Evolutionary conservation across 768 basidiomycete genomes (phyloP).

Genomic region (Paxillus ammoniavirescens): DNA sequence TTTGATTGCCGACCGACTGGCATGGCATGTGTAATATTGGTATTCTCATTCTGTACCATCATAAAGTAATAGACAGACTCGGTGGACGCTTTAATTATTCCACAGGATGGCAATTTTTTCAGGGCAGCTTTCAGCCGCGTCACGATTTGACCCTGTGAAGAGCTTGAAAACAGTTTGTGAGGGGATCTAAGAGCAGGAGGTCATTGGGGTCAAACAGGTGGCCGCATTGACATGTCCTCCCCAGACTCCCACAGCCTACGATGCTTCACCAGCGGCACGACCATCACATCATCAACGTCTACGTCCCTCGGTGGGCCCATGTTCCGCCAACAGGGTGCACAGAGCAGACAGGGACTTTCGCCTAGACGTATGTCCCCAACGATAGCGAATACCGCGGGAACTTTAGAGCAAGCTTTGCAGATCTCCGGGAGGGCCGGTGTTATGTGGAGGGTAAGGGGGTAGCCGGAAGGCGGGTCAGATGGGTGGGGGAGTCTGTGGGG

Average conservation of each 20-base stretch:
- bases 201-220: no score
- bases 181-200: no score
- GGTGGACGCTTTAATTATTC: background rate
- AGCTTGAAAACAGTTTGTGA: no score
- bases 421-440: slow-evolving; percentile 59
- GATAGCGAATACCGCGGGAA: slow-evolving; percentile 67
- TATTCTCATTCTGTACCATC: slow-evolving; percentile 19
- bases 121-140: no score
- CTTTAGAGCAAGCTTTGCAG: slow-evolving; percentile 69
- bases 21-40: slow-evolving; percentile 13
- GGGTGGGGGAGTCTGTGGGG: slow-evolving; percentile 53
- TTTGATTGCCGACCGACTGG: slow-evolving; percentile 4
- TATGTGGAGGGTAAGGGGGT: slow-evolving; percentile 66
- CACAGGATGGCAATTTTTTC: no score
- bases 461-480: slow-evolving; percentile 54
- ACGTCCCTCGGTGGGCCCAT: slow-evolving; percentile 56
- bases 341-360: slow-evolving; percentile 76
- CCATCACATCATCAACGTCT: slow-evolving; percentile 39
- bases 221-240: background rate
- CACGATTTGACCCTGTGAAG: no score
- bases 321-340: slow-evolving; percentile 68
- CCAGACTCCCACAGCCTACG: slow-evolving; percentile 24
- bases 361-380: slow-evolving; percentile 72
- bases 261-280: slow-evolving; percentile 52
- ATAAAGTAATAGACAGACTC: slow-evolving; percentile 30